Base-by-base conservation (phyloP, 129 eudicot species). In the Helichrysum umbraculigerum region DNA sequence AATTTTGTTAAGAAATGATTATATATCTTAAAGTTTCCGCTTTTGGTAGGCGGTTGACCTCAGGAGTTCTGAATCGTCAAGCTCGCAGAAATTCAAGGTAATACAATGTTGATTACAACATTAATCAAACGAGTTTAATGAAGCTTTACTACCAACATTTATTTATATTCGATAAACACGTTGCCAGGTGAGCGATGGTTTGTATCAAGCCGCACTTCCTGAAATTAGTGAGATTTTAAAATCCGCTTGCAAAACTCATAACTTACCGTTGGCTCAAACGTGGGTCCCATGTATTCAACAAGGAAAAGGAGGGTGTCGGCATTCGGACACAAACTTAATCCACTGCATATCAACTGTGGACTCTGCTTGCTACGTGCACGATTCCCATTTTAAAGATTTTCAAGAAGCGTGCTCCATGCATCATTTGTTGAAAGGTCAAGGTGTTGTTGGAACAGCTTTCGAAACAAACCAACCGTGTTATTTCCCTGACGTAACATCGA, bases 401-500 rank as follows among this genome's bases (percentile, higher is more conserved):
- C 91, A 88, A 67, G 96, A 93, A 71, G 96, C 98, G 44, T 93
- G 98, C 78, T 88, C 96, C 0, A 96, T 87, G 66, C 90, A 93
- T 87, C 98, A 90, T 72, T 82, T 93, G 72, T 63, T 88, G 16
- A 90, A 88, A 88, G 98, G 95, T 16, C 89, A 90, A 86, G 98
- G 97, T 16, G 87, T 87, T 20, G 97, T 85, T 8, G 98, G 98
- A 16, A 75, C 33, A 56, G 98, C 98, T 60, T 88, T 90, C 72
- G 71, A 54, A 4, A 88, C 96, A 14, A 93, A 93, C 71, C 89
- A 90, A 64, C 97, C 98, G 47, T 83, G 89, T 73, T 93, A 90
- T 70, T 82, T 83, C 2, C 77, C 89, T 2, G 92, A 93, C 44
- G 84, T 93, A 32, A 86, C 87, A 0, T 73, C 72, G 12, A 78